Base-by-base conservation (phyloP, 2,329 filamentous ascomycete genomes). In the Penicillium sp. region DNA sequence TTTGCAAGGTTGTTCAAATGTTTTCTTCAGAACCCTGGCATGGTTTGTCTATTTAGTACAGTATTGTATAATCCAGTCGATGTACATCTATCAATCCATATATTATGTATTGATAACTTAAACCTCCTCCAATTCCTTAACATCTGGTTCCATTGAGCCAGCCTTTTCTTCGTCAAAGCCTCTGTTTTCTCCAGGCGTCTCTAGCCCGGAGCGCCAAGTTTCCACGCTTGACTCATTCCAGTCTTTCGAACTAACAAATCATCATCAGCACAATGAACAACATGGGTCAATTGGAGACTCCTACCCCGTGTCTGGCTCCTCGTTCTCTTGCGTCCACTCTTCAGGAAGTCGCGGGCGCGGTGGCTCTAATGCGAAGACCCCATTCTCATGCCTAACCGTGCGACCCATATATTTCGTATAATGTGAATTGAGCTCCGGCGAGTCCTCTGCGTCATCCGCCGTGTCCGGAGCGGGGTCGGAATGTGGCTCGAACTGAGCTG, bases 311-410 rank as follows among this genome's bases (percentile, higher is more conserved):
- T 53, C 38, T 14, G 5, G 44, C 8, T 36, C 50, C 45, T 43
- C 38, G 9, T 13, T 7, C 4, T 53, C 50, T 13, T 36, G 47
- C 21, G 50, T 53, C 50, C 50, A 53, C 38, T 18, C 22, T 38
- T 48, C 50, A 11, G 50, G 50, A 29, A 53, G 50, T 16, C 44
- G 44, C 22, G 50, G 50, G 18, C 50, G 50, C 10, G 16, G 34
- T 13, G 34, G 39, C n/a, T 47, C 49, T 34, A 43, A 38, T 34
- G 22, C 21, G 8, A 29, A 34, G n/a, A 4, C 38, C 4, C 39
- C 22, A 48, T 49, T 36, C 45, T 47, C 29, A 1, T 27, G 44
- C 11, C 38, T 16, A 9, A 9, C 13, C 14, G 50, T 43, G 16
- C 29, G 45, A 1, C 45, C 50, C 27, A 27, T 49, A 11, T 38